phyloP scores from a whole-genome alignment of 345 rosid genomes.

The Citrus hindsii region DNA sequence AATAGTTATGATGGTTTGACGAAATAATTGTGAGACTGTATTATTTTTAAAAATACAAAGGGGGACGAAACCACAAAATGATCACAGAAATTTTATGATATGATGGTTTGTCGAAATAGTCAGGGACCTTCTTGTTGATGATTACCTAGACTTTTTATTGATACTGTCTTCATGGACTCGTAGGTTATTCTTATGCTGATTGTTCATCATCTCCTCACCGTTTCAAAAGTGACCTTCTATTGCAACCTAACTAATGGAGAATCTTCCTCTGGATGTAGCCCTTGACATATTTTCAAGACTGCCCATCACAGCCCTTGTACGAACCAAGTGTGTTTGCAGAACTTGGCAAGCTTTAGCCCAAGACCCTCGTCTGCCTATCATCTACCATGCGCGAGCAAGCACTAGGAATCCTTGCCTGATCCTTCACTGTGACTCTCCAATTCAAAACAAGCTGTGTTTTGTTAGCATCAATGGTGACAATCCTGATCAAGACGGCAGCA shows the following conservation, averaged over 20 bases:
- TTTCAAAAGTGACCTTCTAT: neutral
- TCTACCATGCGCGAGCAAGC: neutral
- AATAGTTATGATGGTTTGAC: too few species aligned
- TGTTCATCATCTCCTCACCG: neutral
- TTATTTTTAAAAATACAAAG: too few species aligned
- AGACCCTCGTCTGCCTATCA: neutral
- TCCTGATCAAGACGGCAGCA: neutral
- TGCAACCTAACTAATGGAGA: neutral
- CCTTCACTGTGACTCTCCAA: neutral
- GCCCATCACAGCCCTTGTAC: neutral
- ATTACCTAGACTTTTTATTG: too few species aligned
- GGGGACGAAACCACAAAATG: too few species aligned
- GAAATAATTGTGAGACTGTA: too few species aligned
- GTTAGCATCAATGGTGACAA: neutral
- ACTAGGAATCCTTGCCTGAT: neutral
- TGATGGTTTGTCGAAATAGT: too few species aligned
- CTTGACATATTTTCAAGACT: slow-evolving; percentile 9
- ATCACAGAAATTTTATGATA: too few species aligned
- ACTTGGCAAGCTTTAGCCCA: neutral
- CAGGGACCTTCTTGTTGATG: too few species aligned
- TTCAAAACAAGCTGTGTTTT: neutral
- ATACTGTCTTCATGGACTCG: too few species aligned
- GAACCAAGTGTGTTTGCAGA: neutral
- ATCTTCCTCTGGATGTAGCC: neutral
- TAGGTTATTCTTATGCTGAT: neutral